These are phyloP conservation scores for Pilasporangium apinafurcum DNA, from an alignment of 352 stramenopile species.

Conservation along the genomic window DNA sequence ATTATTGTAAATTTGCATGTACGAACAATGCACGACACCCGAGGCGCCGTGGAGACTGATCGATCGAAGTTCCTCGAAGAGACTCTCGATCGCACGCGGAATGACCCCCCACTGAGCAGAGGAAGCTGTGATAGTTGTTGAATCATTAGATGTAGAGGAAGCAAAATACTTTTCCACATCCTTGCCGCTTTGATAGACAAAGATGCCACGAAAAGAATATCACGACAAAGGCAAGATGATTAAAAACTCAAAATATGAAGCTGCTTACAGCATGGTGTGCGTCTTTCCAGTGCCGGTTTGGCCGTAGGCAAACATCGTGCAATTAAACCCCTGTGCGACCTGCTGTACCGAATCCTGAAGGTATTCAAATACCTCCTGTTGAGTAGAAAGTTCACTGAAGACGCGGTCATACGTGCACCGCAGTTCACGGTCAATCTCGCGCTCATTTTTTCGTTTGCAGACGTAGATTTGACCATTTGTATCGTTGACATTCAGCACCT, in stretches of 20 bases:
- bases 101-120: slow-evolving; percentile 67
- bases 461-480: slow-evolving; percentile 27
- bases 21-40: slow-evolving; percentile 80
- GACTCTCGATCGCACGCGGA: slow-evolving; percentile 69
- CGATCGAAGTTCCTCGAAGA: slow-evolving; percentile 72
- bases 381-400: slow-evolving; percentile 43
- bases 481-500: slow-evolving; percentile 26
- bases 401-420: slow-evolving; percentile 70
- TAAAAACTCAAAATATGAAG: background rate
- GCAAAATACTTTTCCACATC: slow-evolving; percentile 43
- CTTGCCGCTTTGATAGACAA: slow-evolving; percentile 22
- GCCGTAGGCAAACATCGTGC: slow-evolving; percentile 89
- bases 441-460: slow-evolving; percentile 38
- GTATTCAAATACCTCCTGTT: slow-evolving; percentile 76
- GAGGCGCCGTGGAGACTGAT: slow-evolving; percentile 43
- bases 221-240: background rate
- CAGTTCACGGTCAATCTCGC: slow-evolving; percentile 38
- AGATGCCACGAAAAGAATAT: background rate
- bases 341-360: slow-evolving; percentile 62
- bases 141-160: background rate
- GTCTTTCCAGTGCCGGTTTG: slow-evolving; percentile 90
- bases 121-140: slow-evolving; percentile 5
- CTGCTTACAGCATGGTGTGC: slow-evolving; percentile 79
- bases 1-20: slow-evolving; percentile 92
- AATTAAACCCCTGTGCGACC: slow-evolving; percentile 85